Base-by-base conservation (phyloP, 306 rosid species). In the Castanea mollissima region DNA sequence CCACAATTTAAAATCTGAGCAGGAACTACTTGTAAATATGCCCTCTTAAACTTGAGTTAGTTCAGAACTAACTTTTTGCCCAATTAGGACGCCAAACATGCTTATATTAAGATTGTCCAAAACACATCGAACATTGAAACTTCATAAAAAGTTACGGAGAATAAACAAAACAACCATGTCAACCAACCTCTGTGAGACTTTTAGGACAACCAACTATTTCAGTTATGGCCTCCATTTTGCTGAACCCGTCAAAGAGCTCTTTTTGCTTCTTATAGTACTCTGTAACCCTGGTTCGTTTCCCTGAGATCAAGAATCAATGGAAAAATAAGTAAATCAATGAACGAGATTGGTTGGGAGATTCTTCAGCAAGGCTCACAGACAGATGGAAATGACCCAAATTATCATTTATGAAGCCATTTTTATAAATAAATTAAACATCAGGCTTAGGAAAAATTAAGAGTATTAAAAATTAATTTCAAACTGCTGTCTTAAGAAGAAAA, bases 231-330 rank as follows among this genome's bases (percentile, higher is more conserved):
- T 93, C 98, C 94, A 93, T 90, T 81, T 91, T 97, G 76, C 12
- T 87, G 78, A 84, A 93, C 52, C 94, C 98, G 83, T 91, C 93
- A 76, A 93, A 86, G 64, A 91, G 93, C 74, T 89, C 85, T 83
- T 89, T 87, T 91, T n/a, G n/a, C n/a, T n/a, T n/a, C n/a, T n/a
- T n/a, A n/a, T n/a, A n/a, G n/a, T n/a, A 93, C 76, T 90, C 91
- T 19, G 81, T 88, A 73, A 93, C 89, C 82, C 79, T 90, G 80
- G 82, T 57, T 65, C 81, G 85, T 79, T 83, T 93, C 86, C 79
- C 94, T 93, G 13, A 23, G 56, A 82, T 71, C 23, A 80, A 81
- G 19, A 52, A 52, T 16, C 2, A 25, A 74, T 31, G 25, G 19
- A n/a, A 16, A 21, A 62, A 16, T 15, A 35, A 19, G 46, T 9